phyloP scores from a whole-genome alignment of 441 rosid species.

The Croton laevigatus region DNA sequence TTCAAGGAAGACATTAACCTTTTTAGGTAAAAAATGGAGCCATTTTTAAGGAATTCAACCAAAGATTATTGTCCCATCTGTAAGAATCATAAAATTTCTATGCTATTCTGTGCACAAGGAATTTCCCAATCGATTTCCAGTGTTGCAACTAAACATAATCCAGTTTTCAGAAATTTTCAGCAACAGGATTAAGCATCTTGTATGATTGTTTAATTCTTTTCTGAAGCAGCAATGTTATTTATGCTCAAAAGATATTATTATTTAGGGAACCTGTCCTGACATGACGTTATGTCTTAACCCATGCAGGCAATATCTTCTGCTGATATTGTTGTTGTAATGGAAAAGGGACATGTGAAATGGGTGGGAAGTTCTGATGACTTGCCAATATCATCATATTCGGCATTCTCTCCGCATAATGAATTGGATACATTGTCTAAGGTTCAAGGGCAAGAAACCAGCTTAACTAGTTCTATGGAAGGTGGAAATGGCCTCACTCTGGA shows the following conservation, averaged over 20 bases:
- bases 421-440: conserved; percentile 38
- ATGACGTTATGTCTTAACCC: conserved; percentile 8
- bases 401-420: conserved; percentile 44
- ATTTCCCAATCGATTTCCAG: too few species aligned
- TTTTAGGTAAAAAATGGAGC: background rate
- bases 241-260: too few species aligned
- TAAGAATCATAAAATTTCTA: too few species aligned
- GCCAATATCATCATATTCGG: conserved; percentile 47
- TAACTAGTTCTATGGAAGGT: conserved; percentile 28
- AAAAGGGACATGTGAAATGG: conserved; percentile 76
- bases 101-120: too few species aligned
- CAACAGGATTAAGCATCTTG: too few species aligned
- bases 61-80: too few species aligned
- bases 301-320: conserved; percentile 86
- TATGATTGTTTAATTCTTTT: too few species aligned
- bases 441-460: conserved; percentile 29
- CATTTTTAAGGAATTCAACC: background rate
- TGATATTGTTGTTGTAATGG: conserved; percentile 78
- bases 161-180: too few species aligned
- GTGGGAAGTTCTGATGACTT: conserved; percentile 65
- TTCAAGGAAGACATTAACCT: background rate
- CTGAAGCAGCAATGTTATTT: too few species aligned
- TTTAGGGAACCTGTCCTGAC: too few species aligned
- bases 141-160: too few species aligned
- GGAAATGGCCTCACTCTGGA: conserved; percentile 28